Conservation (phyloP, 2,329 filamentous ascomycete species). For the Epichloe sibirici region DNA sequence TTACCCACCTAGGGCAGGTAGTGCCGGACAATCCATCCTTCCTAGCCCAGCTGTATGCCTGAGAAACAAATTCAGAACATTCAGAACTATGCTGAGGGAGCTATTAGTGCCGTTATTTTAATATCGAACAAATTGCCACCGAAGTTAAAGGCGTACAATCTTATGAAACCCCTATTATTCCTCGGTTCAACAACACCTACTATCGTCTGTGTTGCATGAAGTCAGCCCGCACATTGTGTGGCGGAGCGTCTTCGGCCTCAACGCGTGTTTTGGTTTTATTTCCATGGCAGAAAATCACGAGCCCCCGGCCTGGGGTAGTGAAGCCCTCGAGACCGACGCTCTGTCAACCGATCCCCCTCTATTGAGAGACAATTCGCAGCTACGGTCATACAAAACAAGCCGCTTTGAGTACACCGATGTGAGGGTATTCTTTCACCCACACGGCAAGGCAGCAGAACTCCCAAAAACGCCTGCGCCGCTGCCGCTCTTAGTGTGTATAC, state of each 20-base stretch:
- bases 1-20: neutral
- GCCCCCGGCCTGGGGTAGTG: neutral
- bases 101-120: too few species aligned
- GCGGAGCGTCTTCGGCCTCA: neutral
- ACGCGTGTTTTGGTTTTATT: neutral
- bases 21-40: neutral
- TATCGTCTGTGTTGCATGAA: neutral
- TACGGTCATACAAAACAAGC: constrained; percentile 60
- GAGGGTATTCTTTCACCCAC: constrained; percentile 71
- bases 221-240: neutral
- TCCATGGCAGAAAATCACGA: constrained; percentile 1
- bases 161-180: too few species aligned
- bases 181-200: neutral
- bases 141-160: neutral
- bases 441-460: constrained; percentile 72
- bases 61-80: neutral
- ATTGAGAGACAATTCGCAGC: constrained; percentile 61
- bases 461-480: constrained; percentile 47
- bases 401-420: constrained; percentile 60
- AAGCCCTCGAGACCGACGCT: constrained; percentile 21
- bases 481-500: constrained; percentile 80
- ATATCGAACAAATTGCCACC: neutral
- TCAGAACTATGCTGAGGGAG: neutral
- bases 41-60: neutral
- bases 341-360: constrained; percentile 61